Base-by-base conservation (phyloP, 805 yeast genomes). In the Candida vaughaniae region DNA sequence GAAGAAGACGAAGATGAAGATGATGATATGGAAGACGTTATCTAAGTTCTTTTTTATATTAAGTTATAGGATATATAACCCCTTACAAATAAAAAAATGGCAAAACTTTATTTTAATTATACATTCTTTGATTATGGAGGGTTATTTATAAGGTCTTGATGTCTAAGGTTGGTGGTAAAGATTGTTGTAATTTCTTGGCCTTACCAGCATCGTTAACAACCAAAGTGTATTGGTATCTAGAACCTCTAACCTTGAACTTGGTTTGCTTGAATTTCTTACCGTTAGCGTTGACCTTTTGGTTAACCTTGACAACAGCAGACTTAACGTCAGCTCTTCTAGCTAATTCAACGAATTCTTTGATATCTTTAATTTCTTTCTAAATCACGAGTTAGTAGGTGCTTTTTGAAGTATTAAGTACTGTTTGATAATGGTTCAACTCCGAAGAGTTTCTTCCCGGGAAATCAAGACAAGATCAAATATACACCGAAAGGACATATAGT, bases 231-330 rank as follows among this genome's bases (percentile, higher is more conserved):
- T 88, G 82, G 79, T 85, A 71, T 71, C 78, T 88, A 52, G 96
- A 64, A 72, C 97, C 96, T 82, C 98, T 89, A 65, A 93, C 87
- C 86, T 93, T 93, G 90, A 93, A 93, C 77, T 93, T 93, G 78
- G 96, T 89, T 76, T 85, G 93, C 76, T 85, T 84, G 82, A 78
- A 77, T 56, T 76, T 75, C 78, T 84, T 84, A 71, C 93, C 95
- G 70, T 75, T 74, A 57, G 84, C 77, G 77, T 80, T 82, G 64
- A 82, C 58, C 74, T 84, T 82, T 68, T 78, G 71, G 88, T 88
- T 88, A 77, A 83, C 81, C 84, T 93, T 93, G 80, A 93, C 85
- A 68, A 90, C 82, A 61, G 95, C 96, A 52, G 84, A 73, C 74
- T 80, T 80, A 67, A 93, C 88, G 81, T 90, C 98, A 64, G 89